A percentile compares a stretch with the other conserved stretches of the same genome.
Conservation (phyloP, 805 yeast genomes). For the Yamadazyma takamatsuzukensis region DNA sequence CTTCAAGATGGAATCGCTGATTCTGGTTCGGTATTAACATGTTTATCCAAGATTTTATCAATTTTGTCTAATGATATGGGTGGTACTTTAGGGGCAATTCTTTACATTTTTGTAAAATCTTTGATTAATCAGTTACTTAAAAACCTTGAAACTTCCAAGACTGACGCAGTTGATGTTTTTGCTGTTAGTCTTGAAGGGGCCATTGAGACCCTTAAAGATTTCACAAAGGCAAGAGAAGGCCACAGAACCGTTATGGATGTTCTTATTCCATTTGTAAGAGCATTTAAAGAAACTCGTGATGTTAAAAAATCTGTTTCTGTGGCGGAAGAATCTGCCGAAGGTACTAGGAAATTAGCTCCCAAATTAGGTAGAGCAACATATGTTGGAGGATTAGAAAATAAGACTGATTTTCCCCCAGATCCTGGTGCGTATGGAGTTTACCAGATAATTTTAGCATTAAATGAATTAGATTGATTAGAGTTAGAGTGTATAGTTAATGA, state of each 20-base stretch:
- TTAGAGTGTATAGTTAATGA: constrained; percentile 1
- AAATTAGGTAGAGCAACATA: constrained; percentile 36
- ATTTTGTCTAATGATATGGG: constrained; percentile 36
- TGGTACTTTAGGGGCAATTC: constrained; percentile 36
- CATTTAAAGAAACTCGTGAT: constrained; percentile 17
- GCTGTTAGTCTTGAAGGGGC: constrained; percentile 21
- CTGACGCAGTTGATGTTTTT: constrained; percentile 12
- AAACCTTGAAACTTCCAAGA: constrained; percentile 8
- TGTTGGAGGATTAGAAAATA: constrained; percentile 27
- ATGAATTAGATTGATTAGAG: no score
- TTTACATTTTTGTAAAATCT: constrained; percentile 28
- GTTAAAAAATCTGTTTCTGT: constrained; percentile 19
- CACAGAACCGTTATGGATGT: constrained; percentile 40
- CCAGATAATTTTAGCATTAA: constrained; percentile 26
- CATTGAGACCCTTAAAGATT: constrained; percentile 24
- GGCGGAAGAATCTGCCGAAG: constrained; percentile 30
- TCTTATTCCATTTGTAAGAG: constrained; percentile 30
- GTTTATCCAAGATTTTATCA: constrained; percentile 20
- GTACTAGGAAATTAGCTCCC: constrained; percentile 31
- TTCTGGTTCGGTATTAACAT: constrained; percentile 21
- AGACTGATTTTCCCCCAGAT: constrained; percentile 31
- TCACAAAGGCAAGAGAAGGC: constrained; percentile 36
- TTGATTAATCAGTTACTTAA: constrained; percentile 17
- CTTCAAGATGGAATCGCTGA: constrained; percentile 17
- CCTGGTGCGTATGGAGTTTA: constrained; percentile 41